phyloP scores from a whole-genome alignment of 208 protist genomes.

The Leishmania lainsoni region DNA sequence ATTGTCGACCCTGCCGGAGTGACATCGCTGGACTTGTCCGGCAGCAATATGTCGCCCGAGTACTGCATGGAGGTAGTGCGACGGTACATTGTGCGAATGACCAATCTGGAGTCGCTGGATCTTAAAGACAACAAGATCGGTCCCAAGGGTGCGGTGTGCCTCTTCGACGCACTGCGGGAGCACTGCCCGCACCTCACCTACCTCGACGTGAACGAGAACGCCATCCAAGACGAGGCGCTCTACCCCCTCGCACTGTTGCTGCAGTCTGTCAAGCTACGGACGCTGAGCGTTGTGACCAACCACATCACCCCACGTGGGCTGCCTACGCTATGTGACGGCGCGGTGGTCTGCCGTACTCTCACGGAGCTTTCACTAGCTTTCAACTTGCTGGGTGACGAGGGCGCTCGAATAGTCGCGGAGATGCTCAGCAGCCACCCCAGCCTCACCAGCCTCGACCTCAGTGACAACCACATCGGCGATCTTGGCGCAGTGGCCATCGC shows the following conservation, averaged over 20 bases:
- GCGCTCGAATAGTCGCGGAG: constrained; percentile 53
- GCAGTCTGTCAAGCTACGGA: constrained; percentile 44
- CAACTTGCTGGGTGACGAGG: constrained; percentile 77
- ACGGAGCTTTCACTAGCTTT: constrained; percentile 71
- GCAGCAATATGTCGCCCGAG: constrained; percentile 71
- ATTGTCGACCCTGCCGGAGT: constrained; percentile 47
- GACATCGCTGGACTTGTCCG: constrained; percentile 70
- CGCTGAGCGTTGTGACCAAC: constrained; percentile 75
- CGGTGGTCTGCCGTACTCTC: constrained; percentile 53
- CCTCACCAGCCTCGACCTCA: constrained; percentile 70
- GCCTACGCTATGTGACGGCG: constrained; percentile 77
- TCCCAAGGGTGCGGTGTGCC: constrained; percentile 48
- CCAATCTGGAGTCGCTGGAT: constrained; percentile 66
- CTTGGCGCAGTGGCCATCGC: constrained; percentile 68
- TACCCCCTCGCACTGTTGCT: constrained; percentile 64
- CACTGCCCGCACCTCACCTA: constrained; percentile 66
- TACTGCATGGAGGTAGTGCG: constrained; percentile 50
- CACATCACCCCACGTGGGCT: constrained; percentile 78
- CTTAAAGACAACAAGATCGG: constrained; percentile 87
- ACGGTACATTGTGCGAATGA: constrained; percentile 64
- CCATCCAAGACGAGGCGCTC: constrained; percentile 75
- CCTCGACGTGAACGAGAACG: constrained; percentile 87
- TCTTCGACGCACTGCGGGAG: constrained; percentile 67
- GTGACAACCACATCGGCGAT: constrained; percentile 84
- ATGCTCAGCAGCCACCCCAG: constrained; percentile 54